These are phyloP conservation scores for Talaromyces sp. DNA, from an alignment of 2,329 filamentous ascomycete species.

Conservation along the genomic window DNA sequence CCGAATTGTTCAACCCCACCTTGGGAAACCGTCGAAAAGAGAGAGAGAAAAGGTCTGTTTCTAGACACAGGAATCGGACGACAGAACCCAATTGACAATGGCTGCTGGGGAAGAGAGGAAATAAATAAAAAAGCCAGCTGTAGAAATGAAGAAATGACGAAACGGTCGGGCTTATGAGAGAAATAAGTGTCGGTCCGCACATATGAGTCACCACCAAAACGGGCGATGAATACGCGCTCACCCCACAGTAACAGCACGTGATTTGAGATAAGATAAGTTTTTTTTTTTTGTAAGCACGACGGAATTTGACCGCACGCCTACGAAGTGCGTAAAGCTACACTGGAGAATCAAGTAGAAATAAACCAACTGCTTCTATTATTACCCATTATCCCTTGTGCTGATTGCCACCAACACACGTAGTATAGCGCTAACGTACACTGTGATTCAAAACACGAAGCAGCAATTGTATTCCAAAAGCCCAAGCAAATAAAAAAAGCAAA, in stretches of 20 bases:
- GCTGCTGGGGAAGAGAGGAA: background rate
- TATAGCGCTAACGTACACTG: background rate
- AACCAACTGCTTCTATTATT: background rate
- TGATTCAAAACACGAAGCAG: background rate
- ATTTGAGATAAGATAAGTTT: background rate
- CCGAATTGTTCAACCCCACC: constrained; percentile 7
- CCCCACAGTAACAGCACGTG: background rate
- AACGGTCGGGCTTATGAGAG: background rate
- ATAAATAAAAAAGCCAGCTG: background rate
- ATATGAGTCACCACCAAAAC: background rate
- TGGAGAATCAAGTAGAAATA: background rate
- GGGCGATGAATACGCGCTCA: background rate
- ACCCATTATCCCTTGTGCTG: background rate
- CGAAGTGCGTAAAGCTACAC: background rate
- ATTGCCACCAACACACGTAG: background rate
- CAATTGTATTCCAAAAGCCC: background rate
- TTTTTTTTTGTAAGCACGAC: background rate
- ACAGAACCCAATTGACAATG: background rate
- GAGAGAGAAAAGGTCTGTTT: background rate
- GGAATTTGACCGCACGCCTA: background rate
- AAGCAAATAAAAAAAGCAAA: background rate
- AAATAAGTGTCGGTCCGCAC: background rate
- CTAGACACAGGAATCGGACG: background rate
- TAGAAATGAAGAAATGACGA: background rate
- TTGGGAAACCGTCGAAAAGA: background rate